These are phyloP conservation scores for Tetraselmis striata DNA, from an alignment of 139 green algal genomes.

Conservation along the genomic window DNA sequence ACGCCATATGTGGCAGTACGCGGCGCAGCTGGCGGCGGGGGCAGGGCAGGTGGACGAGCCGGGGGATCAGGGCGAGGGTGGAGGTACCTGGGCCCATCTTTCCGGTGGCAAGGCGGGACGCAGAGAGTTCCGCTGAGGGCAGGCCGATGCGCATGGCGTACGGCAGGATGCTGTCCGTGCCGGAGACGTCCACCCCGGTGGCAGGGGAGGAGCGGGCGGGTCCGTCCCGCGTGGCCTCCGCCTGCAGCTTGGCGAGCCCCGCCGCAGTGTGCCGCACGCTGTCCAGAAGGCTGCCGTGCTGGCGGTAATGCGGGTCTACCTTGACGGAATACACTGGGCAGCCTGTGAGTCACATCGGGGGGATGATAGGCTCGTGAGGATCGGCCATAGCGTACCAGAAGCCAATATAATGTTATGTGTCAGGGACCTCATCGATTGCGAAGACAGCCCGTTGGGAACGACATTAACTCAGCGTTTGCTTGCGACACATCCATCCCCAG, in stretches of 20 bases:
- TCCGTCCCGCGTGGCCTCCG: neutral
- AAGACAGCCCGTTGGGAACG: no score
- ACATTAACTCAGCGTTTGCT: neutral
- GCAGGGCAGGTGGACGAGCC: slow-evolving; percentile 1
- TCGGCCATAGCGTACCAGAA: neutral
- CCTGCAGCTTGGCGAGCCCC: neutral
- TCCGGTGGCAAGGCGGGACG: neutral
- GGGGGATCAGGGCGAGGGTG: neutral
- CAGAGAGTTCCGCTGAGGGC: neutral
- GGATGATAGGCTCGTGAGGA: neutral
- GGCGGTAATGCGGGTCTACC: neutral
- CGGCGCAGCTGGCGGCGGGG: no score
- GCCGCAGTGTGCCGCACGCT: neutral
- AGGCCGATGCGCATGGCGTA: neutral
- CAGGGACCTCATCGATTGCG: neutral
- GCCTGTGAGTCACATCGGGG: neutral
- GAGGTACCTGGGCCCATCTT: neutral
- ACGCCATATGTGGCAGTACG: no score
- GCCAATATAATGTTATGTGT: neutral
- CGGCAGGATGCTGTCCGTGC: neutral
- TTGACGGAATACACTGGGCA: neutral
- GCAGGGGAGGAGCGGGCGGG: no score
- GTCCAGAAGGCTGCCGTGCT: neutral
- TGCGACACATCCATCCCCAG: no score
- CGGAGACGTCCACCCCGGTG: neutral